Conservation (phyloP, 768 basidiomycete species). For the Russula compacta region DNA sequence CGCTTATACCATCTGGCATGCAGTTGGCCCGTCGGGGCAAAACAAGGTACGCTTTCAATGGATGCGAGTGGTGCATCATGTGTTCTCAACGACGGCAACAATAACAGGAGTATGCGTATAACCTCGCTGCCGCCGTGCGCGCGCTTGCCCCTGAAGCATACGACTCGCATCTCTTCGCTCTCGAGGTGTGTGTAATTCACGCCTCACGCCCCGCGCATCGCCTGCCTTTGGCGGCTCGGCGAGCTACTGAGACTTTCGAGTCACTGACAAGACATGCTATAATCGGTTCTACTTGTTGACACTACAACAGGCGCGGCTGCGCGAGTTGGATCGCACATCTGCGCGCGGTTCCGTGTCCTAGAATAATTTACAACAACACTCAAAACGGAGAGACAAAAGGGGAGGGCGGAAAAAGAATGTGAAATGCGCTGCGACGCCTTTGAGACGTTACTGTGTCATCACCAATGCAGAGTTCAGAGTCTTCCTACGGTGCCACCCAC, state of each 20-base stretch:
- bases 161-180: slow-evolving; percentile 67
- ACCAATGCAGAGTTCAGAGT: slow-evolving; percentile 22
- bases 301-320: slow-evolving; percentile 11
- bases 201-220: not conserved
- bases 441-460: not conserved
- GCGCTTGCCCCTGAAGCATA: slow-evolving; percentile 62
- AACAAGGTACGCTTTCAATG: slow-evolving; percentile 56
- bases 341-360: not conserved
- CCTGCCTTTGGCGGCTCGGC: not conserved
- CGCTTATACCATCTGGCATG: slow-evolving; percentile 59
- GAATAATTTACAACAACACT: not conserved
- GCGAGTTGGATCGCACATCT: slow-evolving; percentile 7
- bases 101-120: slow-evolving; percentile 78
- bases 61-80: not conserved
- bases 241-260: not conserved
- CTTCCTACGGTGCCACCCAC: slow-evolving; percentile 32
- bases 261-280: not conserved
- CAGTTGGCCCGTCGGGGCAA: slow-evolving; percentile 77
- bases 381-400: not conserved
- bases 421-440: not conserved
- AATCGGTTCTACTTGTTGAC: not conserved
- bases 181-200: slow-evolving; percentile 51
- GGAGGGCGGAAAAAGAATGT: not conserved
- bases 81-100: not conserved
- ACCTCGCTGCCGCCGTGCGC: slow-evolving; percentile 64